These are phyloP conservation scores for Salvia sclarea DNA, from an alignment of 305 asterid species.

Conservation along the genomic window DNA sequence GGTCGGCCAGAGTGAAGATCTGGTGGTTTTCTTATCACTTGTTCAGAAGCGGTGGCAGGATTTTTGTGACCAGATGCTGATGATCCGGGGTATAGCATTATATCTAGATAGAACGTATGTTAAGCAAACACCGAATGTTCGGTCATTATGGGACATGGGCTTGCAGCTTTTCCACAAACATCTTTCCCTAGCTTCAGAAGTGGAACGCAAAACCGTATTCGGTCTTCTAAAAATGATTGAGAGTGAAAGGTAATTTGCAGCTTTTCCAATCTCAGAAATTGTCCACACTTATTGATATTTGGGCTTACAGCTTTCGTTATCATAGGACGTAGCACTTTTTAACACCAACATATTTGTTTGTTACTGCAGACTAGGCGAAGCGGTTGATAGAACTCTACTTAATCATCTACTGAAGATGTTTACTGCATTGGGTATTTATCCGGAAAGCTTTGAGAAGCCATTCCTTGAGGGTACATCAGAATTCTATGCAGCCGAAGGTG, in stretches of 20 bases:
- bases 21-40: constrained; percentile 83
- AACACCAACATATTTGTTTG: constrained; percentile 27
- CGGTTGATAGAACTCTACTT: constrained; percentile 93
- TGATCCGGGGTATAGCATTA: constrained; percentile 94
- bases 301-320: constrained; percentile 19
- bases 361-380: constrained; percentile 69
- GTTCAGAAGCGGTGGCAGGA: constrained; percentile 81
- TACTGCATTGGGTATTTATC: constrained; percentile 93
- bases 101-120: constrained; percentile 94
- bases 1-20: constrained; percentile 92
- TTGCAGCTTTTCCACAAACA: constrained; percentile 95
- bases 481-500: constrained; percentile 97
- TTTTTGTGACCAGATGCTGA: constrained; percentile 93
- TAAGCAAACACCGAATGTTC: constrained; percentile 81
- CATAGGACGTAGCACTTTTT: no score
- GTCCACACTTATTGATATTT: neutral
- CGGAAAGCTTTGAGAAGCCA: constrained; percentile 94
- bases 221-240: constrained; percentile 94
- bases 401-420: constrained; percentile 98
- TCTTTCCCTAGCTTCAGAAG: constrained; percentile 88
- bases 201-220: constrained; percentile 86
- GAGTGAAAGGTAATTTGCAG: constrained; percentile 70
- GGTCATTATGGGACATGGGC: constrained; percentile 99
- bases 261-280: constrained; percentile 1
- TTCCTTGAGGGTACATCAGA: constrained; percentile 92